phyloP scores from a whole-genome alignment of 805 yeast species.

The Starmera pachycereana region DNA sequence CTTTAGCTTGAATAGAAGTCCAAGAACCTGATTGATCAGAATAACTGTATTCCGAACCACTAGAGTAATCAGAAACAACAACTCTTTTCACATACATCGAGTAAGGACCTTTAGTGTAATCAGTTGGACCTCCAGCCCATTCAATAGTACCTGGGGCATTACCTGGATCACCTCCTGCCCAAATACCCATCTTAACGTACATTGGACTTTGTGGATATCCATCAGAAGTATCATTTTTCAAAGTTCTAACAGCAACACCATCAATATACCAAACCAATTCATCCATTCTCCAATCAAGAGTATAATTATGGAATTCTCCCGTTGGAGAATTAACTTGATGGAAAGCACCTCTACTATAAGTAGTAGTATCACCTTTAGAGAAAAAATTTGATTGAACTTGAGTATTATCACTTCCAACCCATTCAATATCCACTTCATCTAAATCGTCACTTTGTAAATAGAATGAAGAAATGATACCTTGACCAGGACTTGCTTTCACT shows the following conservation, averaged over 20 bases:
- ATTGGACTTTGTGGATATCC: constrained; percentile 94
- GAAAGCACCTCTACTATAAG: constrained; percentile 73
- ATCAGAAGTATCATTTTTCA: constrained; percentile 39
- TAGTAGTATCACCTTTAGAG: constrained; percentile 67
- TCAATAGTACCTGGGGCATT: constrained; percentile 60
- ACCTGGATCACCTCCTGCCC: constrained; percentile 76
- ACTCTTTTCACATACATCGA: constrained; percentile 52
- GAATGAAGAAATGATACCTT: constrained; percentile 73
- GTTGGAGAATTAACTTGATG: constrained; percentile 52
- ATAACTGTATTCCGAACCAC: constrained; percentile 50
- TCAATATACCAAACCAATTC: constrained; percentile 62
- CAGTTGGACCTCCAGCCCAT: constrained; percentile 76
- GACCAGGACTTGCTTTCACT: constrained; percentile 64
- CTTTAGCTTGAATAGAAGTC: constrained; percentile 45
- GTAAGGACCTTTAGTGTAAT: constrained; percentile 58
- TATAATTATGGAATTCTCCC: constrained; percentile 58
- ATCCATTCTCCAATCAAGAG: constrained; percentile 75
- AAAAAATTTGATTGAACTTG: constrained; percentile 75
- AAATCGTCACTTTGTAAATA: constrained; percentile 75
- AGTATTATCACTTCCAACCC: constrained; percentile 70
- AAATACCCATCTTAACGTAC: constrained; percentile 55
- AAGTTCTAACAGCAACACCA: constrained; percentile 56
- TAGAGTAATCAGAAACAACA: constrained; percentile 58
- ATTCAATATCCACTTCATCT: constrained; percentile 86
- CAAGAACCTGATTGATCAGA: constrained; percentile 46